Conservation (phyloP, 75 land plant species). For the Picea glauca region DNA sequence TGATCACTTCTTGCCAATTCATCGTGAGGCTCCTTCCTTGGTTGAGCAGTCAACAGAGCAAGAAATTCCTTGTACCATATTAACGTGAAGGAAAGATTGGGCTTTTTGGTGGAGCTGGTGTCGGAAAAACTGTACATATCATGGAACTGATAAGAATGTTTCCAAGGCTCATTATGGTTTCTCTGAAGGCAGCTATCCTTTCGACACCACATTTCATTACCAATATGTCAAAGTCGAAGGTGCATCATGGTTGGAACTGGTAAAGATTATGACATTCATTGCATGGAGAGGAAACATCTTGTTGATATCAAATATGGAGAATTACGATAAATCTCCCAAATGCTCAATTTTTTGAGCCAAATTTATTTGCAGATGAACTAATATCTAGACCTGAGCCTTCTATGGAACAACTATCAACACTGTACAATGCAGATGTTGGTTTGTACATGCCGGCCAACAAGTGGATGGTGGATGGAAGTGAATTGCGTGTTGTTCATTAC, state of each 20-base stretch:
- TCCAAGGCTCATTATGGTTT: slow-evolving; percentile 71
- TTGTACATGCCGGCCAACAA: slow-evolving; percentile 96
- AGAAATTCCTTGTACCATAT: slow-evolving; percentile 87
- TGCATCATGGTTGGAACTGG: no score
- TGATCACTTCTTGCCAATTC: slow-evolving; percentile 84
- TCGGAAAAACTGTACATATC: slow-evolving; percentile 88
- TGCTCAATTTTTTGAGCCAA: slow-evolving; percentile 89
- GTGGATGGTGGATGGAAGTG: slow-evolving; percentile 98
- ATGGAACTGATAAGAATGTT: slow-evolving; percentile 92
- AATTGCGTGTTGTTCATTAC: slow-evolving; percentile 90
- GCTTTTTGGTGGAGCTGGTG: slow-evolving; percentile 90
- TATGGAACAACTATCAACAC: slow-evolving; percentile 91
- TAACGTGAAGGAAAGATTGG: slow-evolving; percentile 94
- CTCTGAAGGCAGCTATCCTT: neutral
- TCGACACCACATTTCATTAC: no score
- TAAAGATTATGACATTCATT: no score
- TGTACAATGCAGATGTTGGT: slow-evolving; percentile 99
- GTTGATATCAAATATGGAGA: no score
- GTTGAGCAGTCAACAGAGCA: slow-evolving; percentile 89
- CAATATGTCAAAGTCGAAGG: no score
- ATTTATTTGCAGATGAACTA: slow-evolving; percentile 40
- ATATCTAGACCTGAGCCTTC: slow-evolving; percentile 52
- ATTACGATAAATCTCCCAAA: slow-evolving; percentile 46
- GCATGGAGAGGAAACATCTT: no score
- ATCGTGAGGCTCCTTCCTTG: slow-evolving; percentile 93